Conservation (phyloP, 2,329 filamentous ascomycete species). For the Cladosporium cucumerinum region DNA sequence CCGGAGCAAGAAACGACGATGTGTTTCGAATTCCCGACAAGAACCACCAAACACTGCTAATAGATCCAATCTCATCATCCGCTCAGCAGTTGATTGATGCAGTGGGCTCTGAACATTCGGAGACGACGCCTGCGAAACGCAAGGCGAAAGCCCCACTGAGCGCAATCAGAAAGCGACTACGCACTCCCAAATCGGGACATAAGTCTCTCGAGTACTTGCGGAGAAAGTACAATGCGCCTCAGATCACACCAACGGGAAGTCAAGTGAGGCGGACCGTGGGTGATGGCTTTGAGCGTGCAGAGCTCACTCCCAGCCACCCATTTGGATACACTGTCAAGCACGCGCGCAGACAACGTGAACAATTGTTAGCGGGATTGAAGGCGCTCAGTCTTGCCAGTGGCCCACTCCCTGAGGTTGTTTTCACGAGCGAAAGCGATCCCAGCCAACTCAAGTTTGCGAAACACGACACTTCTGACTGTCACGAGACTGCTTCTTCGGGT, state of each 20-base stretch:
- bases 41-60: neutral
- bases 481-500: neutral
- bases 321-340: neutral
- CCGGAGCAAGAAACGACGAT: neutral
- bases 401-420: constrained; percentile 28
- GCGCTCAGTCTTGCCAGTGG: constrained; percentile 19
- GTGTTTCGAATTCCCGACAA: neutral
- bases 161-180: constrained; percentile 24
- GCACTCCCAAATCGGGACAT: constrained; percentile 21
- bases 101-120: neutral
- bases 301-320: constrained; percentile 18
- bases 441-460: neutral
- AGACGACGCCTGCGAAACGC: neutral
- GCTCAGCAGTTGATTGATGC: neutral
- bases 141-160: constrained; percentile 22
- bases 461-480: neutral
- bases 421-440: constrained; percentile 3
- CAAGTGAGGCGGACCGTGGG: constrained; percentile 12
- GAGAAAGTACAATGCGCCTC: constrained; percentile 13
- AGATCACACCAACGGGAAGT: neutral
- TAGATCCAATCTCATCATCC: constrained; percentile 1
- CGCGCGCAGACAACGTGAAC: neutral
- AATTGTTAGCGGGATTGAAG: neutral
- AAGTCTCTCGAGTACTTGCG: constrained; percentile 21
- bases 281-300: constrained; percentile 25